Evolutionary conservation across 164 flowering plant genomes (phyloP), one percentile per base, ranked within the genome.

Genomic region (Magnolia changhungtana): DNA sequence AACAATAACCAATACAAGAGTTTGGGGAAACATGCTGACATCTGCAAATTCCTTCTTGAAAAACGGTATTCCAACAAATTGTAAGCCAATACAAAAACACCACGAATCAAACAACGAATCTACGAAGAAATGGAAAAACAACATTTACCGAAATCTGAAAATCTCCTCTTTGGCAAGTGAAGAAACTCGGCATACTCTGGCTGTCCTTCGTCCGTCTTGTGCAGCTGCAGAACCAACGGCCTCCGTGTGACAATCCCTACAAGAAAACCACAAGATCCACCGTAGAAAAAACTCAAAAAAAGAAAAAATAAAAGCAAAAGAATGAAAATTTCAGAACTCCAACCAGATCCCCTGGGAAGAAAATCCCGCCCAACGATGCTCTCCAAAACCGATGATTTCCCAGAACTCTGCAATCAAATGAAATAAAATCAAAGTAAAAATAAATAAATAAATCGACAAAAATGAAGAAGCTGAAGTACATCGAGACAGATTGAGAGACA

Each of bases 291-390:
- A 29, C 4, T 23, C 7, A 27, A 16, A 69, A 3, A 29, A 37
- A 2, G 4, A 27, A 37, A 63, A 59, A 24, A 16, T 2, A 69
- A 74, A n/a, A 10, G 10, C 29, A 72, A 21, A 74, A 73, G 8
- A 51, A 70, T 1, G 11, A 19, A 63, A 49, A 65, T 7, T 31
- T 4, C 65, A 31, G 61, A 72, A 59, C 6, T 31, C 81, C 65
- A 52, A 92, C 96, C 97, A 64, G 95, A 92, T 84, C 97, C 97
- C 65, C 97, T 78, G 0, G 97, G 97, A 59, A 92, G 92, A 83
- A 92, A 92, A 84, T 92, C 97, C 4, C 93, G 87, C 2, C 97
- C 97, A 20, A 92, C 94, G 14, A 92, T 86, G 82, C 97, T 92
- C 87, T 90, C 97, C 83, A 92, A 74, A 69, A 92, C 94, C 29